Evolutionary conservation across 768 basidiomycete genomes (phyloP), one percentile per base, ranked within the genome.

Genomic region (Pisolithus microcarpus): DNA sequence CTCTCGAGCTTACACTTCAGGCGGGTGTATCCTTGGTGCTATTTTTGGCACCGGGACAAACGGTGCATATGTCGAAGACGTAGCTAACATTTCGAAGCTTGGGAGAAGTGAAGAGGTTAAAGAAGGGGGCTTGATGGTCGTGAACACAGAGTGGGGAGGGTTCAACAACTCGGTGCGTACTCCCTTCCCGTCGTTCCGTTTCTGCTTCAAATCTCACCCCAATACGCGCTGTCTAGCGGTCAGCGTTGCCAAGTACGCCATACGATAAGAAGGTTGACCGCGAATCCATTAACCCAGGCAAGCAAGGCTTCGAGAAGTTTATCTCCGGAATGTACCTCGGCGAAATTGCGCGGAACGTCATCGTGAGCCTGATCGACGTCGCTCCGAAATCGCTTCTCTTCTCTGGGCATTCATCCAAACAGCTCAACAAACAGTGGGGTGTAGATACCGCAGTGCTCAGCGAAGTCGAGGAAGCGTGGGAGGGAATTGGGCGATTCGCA

Each of bases 41-140:
- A 98, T 98, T 61, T 98, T 98, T 64, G 96, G 96, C 23, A 99
- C 96, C 0, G 96, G 96, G 16, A 98, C 96, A 5, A 99, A 99
- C 63, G 96, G 96, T 28, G 96, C 96, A 10, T 99, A 96, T 69
- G 80, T 99, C 45, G 95, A 98, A 66, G 77, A 87, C 57, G 72
- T 93, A 28, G 75, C 79, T 46, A 92, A 91, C 46, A 84, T 98
- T 62, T 82, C 75, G 38, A 98, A 98, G 68, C 75, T 96, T 7
- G 80, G 79, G 16, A 82, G 87, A 50, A 75, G 70, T 39, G 72
- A 80, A 23, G 80, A 77, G 6, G 78, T 74, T 9, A 70, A 75
- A 8, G 73, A 78, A 30, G 85, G 82, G 5, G 87, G 84, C 18
- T 70, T 78, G 56, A 99, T 99, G 96, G 79, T 97, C 50, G 81